Evolutionary conservation across 306 rosid species (phyloP).

Genomic region (Acacia crassicarpa): DNA sequence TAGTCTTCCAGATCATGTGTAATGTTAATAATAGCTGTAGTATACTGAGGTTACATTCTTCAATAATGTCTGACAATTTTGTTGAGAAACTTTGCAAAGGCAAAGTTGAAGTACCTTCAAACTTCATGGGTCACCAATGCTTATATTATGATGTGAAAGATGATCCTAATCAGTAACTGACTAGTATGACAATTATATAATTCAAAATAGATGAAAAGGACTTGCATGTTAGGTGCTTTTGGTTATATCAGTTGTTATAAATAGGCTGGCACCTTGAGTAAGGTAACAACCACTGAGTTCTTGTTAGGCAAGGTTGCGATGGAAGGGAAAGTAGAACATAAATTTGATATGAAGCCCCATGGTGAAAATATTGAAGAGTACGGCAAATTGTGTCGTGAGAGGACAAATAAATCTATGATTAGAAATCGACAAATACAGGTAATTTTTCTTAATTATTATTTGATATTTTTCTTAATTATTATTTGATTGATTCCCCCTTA

Average conservation of each 20-base stretch:
- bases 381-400: conserved; percentile 91
- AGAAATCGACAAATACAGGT: conserved; percentile 92
- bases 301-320: conserved; percentile 67
- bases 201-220: conserved; percentile 10
- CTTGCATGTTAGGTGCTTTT: not conserved
- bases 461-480: conserved; percentile 21
- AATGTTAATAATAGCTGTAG: conserved; percentile 9
- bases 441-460: conserved; percentile 25
- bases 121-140: not conserved
- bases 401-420: conserved; percentile 87
- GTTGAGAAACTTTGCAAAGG: not conserved
- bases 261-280: conserved; percentile 12
- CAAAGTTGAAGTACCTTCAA: not conserved
- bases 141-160: conserved; percentile 13
- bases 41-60: not conserved
- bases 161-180: not conserved
- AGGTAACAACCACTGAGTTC: conserved; percentile 22
- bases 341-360: conserved; percentile 98
- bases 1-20: not conserved
- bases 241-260: not conserved
- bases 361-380: conserved; percentile 85
- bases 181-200: not conserved
- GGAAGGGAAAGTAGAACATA: conserved; percentile 97
- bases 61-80: not conserved
- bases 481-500: not conserved